phyloP scores from a whole-genome alignment of 129 eudicot species.

The Scalesia atractyloides region DNA sequence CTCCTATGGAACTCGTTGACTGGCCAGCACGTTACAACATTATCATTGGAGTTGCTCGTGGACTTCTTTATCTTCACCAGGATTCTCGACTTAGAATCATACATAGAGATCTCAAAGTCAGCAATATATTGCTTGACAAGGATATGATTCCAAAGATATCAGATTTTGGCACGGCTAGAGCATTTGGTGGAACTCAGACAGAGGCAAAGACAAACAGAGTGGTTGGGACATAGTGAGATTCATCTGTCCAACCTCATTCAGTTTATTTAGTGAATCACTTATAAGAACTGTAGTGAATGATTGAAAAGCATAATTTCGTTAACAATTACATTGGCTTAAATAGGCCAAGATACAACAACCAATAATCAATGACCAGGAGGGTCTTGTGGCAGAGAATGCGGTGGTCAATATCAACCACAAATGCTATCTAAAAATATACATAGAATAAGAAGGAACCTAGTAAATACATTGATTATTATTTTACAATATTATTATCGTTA shows the following conservation, averaged over 20 bases:
- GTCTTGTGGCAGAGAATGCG: background rate
- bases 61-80: slow-evolving; percentile 15
- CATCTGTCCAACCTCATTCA: background rate
- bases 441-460: background rate
- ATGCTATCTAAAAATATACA: background rate
- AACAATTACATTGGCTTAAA: background rate
- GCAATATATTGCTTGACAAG: background rate
- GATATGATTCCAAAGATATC: slow-evolving; percentile 7
- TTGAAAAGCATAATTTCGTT: background rate
- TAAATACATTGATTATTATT: background rate
- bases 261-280: background rate
- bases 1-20: background rate
- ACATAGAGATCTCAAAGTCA: slow-evolving; percentile 4
- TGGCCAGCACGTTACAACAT: background rate
- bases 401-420: background rate
- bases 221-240: slow-evolving; percentile 6
- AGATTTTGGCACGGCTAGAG: slow-evolving; percentile 7
- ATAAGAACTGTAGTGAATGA: background rate
- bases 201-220: slow-evolving; percentile 4
- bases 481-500: background rate
- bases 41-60: slow-evolving; percentile 1
- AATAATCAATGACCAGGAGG: background rate
- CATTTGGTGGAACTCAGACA: background rate
- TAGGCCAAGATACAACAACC: background rate
- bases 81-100: slow-evolving; percentile 9